These are phyloP conservation scores for Lactarius indigo DNA, from an alignment of 768 basidiomycete genomes.

Conservation along the genomic window DNA sequence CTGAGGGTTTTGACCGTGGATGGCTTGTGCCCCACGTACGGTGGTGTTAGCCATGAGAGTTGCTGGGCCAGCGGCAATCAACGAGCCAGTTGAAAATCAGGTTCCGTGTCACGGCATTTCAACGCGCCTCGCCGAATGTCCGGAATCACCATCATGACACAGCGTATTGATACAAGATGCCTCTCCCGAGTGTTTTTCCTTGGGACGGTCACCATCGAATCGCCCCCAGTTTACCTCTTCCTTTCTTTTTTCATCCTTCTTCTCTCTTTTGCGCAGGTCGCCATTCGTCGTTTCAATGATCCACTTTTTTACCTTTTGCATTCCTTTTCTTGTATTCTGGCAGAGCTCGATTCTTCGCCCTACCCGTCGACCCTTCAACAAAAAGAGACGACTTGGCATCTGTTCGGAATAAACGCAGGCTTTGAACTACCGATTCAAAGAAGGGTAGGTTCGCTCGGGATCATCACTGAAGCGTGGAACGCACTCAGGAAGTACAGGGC, in stretches of 20 bases:
- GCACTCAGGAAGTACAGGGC: slow-evolving; percentile 16
- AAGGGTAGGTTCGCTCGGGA: not conserved
- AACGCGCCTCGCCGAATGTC: slow-evolving; percentile 17
- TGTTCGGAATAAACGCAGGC: not conserved
- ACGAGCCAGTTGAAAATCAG: too few species aligned
- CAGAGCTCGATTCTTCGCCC: slow-evolving; percentile 8
- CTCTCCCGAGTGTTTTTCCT: not conserved
- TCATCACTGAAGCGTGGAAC: slow-evolving; percentile 14
- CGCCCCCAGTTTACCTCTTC: not conserved
- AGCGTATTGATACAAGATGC: not conserved
- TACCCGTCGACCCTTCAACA: slow-evolving; percentile 5
- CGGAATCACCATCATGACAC: not conserved
- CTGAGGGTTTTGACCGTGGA: slow-evolving; percentile 97
- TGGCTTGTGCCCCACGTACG: slow-evolving; percentile 78
- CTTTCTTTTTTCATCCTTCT: slow-evolving; percentile 1
- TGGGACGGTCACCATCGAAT: not conserved
- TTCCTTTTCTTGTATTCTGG: slow-evolving; percentile 5
- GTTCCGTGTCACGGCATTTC: too few species aligned
- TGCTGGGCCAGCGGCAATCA: not conserved
- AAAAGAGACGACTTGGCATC: not conserved
- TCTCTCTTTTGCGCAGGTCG: slow-evolving; percentile 19
- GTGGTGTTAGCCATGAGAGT: slow-evolving; percentile 85
- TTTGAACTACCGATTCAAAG: slow-evolving; percentile 19
- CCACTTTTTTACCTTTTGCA: not conserved
- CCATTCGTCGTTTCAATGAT: slow-evolving; percentile 3